Conservation (phyloP, 176 grass and related monocot genomes). For the Raddia distichophylla region DNA sequence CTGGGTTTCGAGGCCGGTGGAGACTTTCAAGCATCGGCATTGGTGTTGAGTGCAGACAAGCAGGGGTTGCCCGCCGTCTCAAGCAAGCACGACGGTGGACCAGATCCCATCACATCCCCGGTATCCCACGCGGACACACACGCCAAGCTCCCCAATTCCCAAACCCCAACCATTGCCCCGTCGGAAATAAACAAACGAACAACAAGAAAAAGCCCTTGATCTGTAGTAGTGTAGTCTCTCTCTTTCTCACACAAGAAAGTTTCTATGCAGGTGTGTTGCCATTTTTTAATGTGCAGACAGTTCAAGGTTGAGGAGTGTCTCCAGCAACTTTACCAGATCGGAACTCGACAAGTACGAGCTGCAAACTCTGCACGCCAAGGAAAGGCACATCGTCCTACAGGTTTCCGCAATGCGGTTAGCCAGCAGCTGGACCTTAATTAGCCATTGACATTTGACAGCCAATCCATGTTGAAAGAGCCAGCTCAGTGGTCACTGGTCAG, state of each 20-base stretch:
- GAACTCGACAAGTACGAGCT: conserved; percentile 46
- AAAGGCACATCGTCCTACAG: conserved; percentile 49
- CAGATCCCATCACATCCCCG: conserved; percentile 52
- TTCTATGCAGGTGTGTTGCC: conserved; percentile 3
- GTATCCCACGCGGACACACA: not conserved
- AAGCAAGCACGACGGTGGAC: conserved; percentile 61
- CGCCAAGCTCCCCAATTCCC: conserved; percentile 3
- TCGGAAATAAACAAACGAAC: conserved; percentile 12
- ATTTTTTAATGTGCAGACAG: conserved; percentile 39
- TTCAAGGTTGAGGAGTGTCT: not conserved
- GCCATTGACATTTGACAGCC: conserved; percentile 48
- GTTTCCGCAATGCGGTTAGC: conserved; percentile 47
- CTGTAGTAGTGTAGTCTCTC: conserved; percentile 21
- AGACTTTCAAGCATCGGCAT: conserved; percentile 47
- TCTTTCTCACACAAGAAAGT: not conserved
- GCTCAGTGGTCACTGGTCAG: not conserved
- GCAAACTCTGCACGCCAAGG: conserved; percentile 80
- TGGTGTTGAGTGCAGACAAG: conserved; percentile 58
- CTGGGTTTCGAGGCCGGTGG: conserved; percentile 32
- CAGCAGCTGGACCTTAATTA: conserved; percentile 28
- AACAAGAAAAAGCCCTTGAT: not conserved
- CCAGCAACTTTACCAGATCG: conserved; percentile 37
- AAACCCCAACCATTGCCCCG: not conserved
- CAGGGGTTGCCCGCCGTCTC: conserved; percentile 43
- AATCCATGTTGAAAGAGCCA: conserved; percentile 36